These are phyloP conservation scores for Tephrocybe rancida DNA, from an alignment of 768 basidiomycete species.

Conservation along the genomic window DNA sequence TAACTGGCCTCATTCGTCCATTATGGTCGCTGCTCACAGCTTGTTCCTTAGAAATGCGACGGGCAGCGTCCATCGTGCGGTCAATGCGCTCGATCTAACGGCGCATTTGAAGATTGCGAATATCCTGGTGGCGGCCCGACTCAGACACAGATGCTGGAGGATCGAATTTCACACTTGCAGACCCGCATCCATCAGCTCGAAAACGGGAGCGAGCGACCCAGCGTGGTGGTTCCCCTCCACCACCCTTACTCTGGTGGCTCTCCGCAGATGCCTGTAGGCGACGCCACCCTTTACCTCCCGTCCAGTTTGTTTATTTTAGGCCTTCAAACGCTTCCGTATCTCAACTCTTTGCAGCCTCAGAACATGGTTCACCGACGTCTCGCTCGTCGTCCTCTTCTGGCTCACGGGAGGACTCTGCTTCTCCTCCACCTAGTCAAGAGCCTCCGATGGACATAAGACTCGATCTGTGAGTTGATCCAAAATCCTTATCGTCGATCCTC, in stretches of 20 bases:
- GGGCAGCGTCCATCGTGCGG: conserved; percentile 50
- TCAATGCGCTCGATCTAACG: conserved; percentile 46
- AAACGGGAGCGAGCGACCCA: conserved; percentile 17
- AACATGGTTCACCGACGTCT: background rate
- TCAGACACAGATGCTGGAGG: conserved; percentile 47
- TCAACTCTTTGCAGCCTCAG: background rate
- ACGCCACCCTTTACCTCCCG: background rate
- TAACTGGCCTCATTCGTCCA: conserved; percentile 16
- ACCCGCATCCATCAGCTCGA: conserved; percentile 45
- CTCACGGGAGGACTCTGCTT: background rate
- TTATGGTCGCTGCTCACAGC: background rate
- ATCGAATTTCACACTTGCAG: conserved; percentile 44
- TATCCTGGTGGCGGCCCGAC: conserved; percentile 49
- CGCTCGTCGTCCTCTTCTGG: conserved; percentile 8
- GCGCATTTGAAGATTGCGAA: conserved; percentile 54
- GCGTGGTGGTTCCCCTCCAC: conserved; percentile 9
- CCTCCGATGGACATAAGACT: conserved; percentile 16
- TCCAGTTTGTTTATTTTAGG: background rate
- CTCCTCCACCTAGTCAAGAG: conserved; percentile 3
- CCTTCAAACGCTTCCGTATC: background rate
- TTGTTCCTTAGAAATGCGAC: conserved; percentile 50
- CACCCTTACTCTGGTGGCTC: conserved; percentile 15
- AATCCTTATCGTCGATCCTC: background rate
- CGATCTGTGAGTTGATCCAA: conserved; percentile 8
- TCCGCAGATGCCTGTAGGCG: background rate